phyloP scores from a whole-genome alignment of 1,139 yeast genomes.

The Nadsonia commutata region DNA sequence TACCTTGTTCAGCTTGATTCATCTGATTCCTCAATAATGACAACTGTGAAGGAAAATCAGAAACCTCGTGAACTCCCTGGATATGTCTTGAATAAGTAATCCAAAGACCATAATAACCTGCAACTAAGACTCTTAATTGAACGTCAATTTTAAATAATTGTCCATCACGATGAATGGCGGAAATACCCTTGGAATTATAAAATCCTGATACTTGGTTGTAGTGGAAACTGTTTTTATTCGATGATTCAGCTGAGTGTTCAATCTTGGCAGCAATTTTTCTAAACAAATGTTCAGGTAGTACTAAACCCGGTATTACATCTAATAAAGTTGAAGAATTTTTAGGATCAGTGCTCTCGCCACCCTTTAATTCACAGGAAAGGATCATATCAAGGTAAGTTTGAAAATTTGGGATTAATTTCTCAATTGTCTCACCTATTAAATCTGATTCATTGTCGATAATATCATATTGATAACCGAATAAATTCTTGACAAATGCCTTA shows the following conservation, averaged over 20 bases:
- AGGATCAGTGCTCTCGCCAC: background rate
- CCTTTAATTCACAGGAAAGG: conserved; percentile 19
- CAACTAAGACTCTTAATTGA: conserved; percentile 58
- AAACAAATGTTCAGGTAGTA: conserved; percentile 81
- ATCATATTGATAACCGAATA: conserved; percentile 46
- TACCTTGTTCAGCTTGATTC: no score
- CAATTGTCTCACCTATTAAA: conserved; percentile 37
- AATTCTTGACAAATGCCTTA: conserved; percentile 58
- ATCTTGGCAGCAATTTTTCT: conserved; percentile 35
- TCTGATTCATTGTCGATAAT: conserved; percentile 16
- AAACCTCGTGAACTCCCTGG: conserved; percentile 13
- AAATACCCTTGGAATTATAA: conserved; percentile 33
- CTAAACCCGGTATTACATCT: conserved; percentile 30
- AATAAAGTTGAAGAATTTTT: background rate
- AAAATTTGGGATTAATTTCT: conserved; percentile 53
- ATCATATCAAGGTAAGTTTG: conserved; percentile 37
- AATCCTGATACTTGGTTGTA: conserved; percentile 10
- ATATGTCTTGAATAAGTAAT: conserved; percentile 53
- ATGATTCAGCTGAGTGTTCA: conserved; percentile 3
- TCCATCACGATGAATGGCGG: conserved; percentile 61
- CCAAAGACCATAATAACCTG: conserved; percentile 58
- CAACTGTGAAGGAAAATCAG: conserved; percentile 41
- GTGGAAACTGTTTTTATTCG: background rate
- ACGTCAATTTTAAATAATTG: conserved; percentile 50
- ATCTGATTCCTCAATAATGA: conserved; percentile 34